These are phyloP conservation scores for Zopfia rhizophila DNA, from an alignment of 2,329 filamentous ascomycete species.

Conservation along the genomic window DNA sequence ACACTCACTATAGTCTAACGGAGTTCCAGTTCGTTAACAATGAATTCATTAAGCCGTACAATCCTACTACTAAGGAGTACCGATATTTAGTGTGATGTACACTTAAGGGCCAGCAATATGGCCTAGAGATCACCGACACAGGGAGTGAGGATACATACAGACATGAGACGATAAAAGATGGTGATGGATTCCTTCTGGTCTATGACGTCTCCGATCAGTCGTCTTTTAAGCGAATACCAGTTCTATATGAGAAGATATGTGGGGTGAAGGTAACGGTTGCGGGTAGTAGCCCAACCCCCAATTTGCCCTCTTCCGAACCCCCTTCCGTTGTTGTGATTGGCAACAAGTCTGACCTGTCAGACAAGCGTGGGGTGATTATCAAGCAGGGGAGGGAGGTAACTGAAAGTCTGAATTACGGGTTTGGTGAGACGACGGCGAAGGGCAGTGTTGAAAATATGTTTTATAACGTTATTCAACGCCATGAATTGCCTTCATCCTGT, in stretches of 20 bases:
- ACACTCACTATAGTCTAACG: constrained; percentile 6
- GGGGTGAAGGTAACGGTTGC: constrained; percentile 3
- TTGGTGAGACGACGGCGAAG: constrained; percentile 12
- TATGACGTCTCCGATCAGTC: constrained; percentile 6
- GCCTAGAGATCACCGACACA: constrained; percentile 2
- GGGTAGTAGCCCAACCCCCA: constrained; percentile 5
- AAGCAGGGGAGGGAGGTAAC: constrained; percentile 4
- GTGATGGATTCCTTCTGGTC: constrained; percentile 8
- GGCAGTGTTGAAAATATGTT: constrained; percentile 11
- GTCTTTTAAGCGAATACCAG: constrained; percentile 2
- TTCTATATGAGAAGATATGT: constrained; percentile 6
- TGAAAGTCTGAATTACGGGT: constrained; percentile 11
- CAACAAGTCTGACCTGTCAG: constrained; percentile 7
- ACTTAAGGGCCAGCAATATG: constrained; percentile 5
- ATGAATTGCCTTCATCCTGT: constrained; percentile 11
- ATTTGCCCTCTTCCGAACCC: constrained; percentile 6
- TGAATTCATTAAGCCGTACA: constrained; percentile 5
- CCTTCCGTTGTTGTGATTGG: constrained; percentile 5
- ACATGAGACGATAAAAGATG: constrained; percentile 6
- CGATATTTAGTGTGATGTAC: constrained; percentile 4
- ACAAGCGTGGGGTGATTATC: constrained; percentile 6
- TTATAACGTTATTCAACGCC: constrained; percentile 12
- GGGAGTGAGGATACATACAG: constrained; percentile 9
- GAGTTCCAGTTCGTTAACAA: constrained; percentile 3
- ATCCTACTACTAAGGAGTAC: constrained; percentile 6